phyloP scores from a whole-genome alignment of 495 filamentous ascomycete genomes.

The Monascus purpureus region DNA sequence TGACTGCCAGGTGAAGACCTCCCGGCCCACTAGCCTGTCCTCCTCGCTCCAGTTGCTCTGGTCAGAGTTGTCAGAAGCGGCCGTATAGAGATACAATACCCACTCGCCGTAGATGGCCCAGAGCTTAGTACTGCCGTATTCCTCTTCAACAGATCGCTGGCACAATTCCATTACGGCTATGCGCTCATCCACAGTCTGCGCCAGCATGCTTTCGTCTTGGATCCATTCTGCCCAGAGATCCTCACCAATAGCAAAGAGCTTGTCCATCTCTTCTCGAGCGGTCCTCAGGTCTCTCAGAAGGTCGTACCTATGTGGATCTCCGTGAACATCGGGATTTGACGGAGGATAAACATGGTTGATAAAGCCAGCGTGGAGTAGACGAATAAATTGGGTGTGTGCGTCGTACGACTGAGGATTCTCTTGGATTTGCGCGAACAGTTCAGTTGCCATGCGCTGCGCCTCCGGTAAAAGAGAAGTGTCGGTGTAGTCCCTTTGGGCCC shows the following conservation, averaged over 20 bases:
- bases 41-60: slow-evolving; percentile 59
- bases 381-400: slow-evolving; percentile 49
- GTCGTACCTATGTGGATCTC: slow-evolving; percentile 38
- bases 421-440: slow-evolving; percentile 38
- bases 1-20: slow-evolving; percentile 65
- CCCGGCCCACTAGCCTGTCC: slow-evolving; percentile 56
- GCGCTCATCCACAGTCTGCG: slow-evolving; percentile 46
- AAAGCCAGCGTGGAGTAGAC: slow-evolving; percentile 49
- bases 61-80: slow-evolving; percentile 41
- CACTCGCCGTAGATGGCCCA: slow-evolving; percentile 86
- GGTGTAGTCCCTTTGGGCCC: slow-evolving; percentile 32
- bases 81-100: slow-evolving; percentile 58
- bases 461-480: slow-evolving; percentile 37
- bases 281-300: slow-evolving; percentile 46
- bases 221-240: slow-evolving; percentile 52
- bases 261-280: slow-evolving; percentile 52
- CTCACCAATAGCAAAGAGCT: slow-evolving; percentile 52
- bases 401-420: slow-evolving; percentile 52
- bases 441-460: slow-evolving; percentile 38
- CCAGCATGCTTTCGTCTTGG: slow-evolving; percentile 47
- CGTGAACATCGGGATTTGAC: slow-evolving; percentile 30
- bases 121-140: slow-evolving; percentile 68
- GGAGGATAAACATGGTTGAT: slow-evolving; percentile 38
- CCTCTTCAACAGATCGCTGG: slow-evolving; percentile 64
- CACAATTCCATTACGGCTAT: slow-evolving; percentile 74